These are phyloP conservation scores for Candida morakotiae DNA, from an alignment of 805 yeast species.

Conservation along the genomic window DNA sequence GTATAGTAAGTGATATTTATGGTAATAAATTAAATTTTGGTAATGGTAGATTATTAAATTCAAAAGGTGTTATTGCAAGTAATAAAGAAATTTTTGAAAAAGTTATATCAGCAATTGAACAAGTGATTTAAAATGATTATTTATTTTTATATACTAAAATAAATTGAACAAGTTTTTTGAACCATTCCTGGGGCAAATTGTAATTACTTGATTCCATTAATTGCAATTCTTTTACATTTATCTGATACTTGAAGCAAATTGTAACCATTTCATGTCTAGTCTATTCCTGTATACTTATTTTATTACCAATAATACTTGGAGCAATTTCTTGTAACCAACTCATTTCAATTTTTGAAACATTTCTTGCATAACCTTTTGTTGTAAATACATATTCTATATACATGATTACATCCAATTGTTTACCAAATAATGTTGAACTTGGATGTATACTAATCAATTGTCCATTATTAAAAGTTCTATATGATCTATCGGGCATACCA, in stretches of 20 bases:
- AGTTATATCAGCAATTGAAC: slow-evolving; percentile 47
- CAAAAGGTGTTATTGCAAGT: slow-evolving; percentile 94
- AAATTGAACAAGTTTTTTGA: too few species aligned
- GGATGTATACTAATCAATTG: slow-evolving; percentile 89
- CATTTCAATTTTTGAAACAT: slow-evolving; percentile 75
- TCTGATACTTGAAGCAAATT: too few species aligned
- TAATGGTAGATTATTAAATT: slow-evolving; percentile 71
- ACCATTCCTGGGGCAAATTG: too few species aligned
- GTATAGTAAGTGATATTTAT: slow-evolving; percentile 78
- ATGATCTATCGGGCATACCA: slow-evolving; percentile 92
- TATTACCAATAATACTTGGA: slow-evolving; percentile 54
- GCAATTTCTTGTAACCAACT: slow-evolving; percentile 85
- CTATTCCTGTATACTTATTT: slow-evolving; percentile 24
- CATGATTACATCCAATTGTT: slow-evolving; percentile 80
- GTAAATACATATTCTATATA: slow-evolving; percentile 93
- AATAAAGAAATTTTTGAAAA: slow-evolving; percentile 42
- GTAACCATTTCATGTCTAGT: too few species aligned
- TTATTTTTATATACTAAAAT: too few species aligned
- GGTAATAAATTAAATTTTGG: slow-evolving; percentile 80
- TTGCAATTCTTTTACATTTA: too few species aligned
- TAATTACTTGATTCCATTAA: too few species aligned
- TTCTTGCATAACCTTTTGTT: slow-evolving; percentile 87
- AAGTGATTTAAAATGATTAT: slow-evolving; percentile 17
- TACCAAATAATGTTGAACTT: slow-evolving; percentile 81
- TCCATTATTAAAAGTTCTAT: slow-evolving; percentile 78